Evolutionary conservation across 805 yeast genomes (phyloP).

Genomic region (Pichia californica): DNA sequence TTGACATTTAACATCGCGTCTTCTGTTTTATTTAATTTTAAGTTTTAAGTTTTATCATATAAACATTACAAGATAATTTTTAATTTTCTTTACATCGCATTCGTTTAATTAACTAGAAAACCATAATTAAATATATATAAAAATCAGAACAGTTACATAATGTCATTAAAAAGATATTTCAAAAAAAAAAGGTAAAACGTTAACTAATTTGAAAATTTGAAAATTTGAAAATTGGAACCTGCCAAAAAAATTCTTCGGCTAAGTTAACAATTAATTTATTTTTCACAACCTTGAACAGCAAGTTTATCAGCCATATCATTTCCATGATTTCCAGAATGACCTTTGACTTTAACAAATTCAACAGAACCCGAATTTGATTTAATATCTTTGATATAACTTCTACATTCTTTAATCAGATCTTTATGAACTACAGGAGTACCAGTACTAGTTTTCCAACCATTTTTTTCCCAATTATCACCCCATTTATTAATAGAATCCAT

Average conservation of each 20-base stretch:
- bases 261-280: not conserved
- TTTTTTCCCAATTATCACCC: constrained; percentile 47
- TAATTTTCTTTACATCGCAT: too few species aligned
- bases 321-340: constrained; percentile 65
- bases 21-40: too few species aligned
- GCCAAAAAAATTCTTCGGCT: not conserved
- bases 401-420: constrained; percentile 39
- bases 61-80: too few species aligned
- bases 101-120: too few species aligned
- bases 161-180: too few species aligned
- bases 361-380: constrained; percentile 36
- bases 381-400: constrained; percentile 29
- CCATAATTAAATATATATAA: too few species aligned
- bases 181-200: too few species aligned
- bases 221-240: too few species aligned
- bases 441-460: constrained; percentile 45
- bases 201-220: too few species aligned
- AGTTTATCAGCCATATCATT: constrained; percentile 72
- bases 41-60: too few species aligned
- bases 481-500: constrained; percentile 52
- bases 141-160: too few species aligned
- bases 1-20: too few species aligned
- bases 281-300: constrained; percentile 52
- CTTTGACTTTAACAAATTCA: constrained; percentile 55
- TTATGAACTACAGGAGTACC: constrained; percentile 43